Percentiles rank a stretch among this genome's conserved stretches.
Conservation (phyloP, 164 flowering plant species). For the Tetracentron sinense region DNA sequence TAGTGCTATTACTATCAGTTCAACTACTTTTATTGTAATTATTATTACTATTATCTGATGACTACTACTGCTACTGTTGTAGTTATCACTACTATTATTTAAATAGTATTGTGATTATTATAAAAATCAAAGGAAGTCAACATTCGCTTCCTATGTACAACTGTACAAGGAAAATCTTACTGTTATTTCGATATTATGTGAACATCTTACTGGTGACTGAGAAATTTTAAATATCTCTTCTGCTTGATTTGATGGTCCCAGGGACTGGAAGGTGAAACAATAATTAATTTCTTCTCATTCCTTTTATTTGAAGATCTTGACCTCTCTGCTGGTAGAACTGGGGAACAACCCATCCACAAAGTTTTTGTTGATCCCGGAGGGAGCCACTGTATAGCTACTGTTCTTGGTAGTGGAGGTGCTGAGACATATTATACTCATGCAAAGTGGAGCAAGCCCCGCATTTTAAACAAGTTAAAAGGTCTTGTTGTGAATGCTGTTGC, state of each 20-base stretch:
- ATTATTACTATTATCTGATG: no score
- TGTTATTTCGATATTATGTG: no score
- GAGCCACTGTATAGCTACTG: slow-evolving; percentile 86
- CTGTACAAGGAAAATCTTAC: no score
- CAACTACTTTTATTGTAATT: no score
- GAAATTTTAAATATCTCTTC: neutral
- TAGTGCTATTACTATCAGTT: no score
- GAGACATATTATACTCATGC: slow-evolving; percentile 93
- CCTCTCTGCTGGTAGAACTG: slow-evolving; percentile 75
- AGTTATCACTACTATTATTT: no score
- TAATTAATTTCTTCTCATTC: neutral
- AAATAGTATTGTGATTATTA: no score
- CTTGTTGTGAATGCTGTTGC: slow-evolving; percentile 85
- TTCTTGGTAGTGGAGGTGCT: slow-evolving; percentile 65
- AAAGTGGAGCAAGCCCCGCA: slow-evolving; percentile 89
- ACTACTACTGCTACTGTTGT: no score
- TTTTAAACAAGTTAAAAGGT: slow-evolving; percentile 70
- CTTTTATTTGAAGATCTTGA: slow-evolving; percentile 55
- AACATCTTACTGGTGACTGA: no score
- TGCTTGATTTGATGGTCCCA: neutral
- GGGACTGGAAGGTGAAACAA: neutral
- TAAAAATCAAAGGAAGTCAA: no score
- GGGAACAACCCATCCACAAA: slow-evolving; percentile 85
- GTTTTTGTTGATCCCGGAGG: slow-evolving; percentile 99
- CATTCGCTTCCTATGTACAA: no score